Evolutionary conservation across 2,329 filamentous ascomycete genomes (phyloP).

Genomic region (Aspergillus viridinutans): DNA sequence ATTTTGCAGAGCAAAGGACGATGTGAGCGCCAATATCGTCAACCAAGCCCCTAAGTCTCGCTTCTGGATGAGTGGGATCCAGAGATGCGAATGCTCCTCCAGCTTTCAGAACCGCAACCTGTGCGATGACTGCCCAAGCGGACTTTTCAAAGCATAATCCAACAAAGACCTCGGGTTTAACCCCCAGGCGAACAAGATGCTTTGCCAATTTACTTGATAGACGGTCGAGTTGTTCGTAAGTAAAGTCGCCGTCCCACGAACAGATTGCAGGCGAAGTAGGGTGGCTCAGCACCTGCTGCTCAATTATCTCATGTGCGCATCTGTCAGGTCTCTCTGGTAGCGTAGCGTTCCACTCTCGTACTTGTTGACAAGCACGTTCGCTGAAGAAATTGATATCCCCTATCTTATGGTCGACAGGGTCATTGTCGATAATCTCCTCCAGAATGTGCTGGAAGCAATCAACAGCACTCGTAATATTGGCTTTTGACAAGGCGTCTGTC

Average conservation of each 20-base stretch:
- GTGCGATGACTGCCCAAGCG: conserved; percentile 39
- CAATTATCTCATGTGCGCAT: conserved; percentile 36
- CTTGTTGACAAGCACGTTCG: conserved; percentile 25
- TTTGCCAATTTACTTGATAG: conserved; percentile 35
- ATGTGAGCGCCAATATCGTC: conserved; percentile 31
- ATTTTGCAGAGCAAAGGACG: conserved; percentile 31
- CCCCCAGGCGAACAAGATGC: conserved; percentile 34
- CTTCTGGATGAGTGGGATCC: conserved; percentile 38
- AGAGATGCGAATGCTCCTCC: conserved; percentile 41
- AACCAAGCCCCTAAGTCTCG: conserved; percentile 32
- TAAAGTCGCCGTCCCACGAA: conserved; percentile 36
- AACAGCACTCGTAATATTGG: conserved; percentile 27
- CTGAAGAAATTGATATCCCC: conserved; percentile 29
- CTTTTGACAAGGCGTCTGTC: conserved; percentile 46
- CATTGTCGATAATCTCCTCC: conserved; percentile 20
- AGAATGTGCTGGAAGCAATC: conserved; percentile 32
- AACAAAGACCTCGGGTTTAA: conserved; percentile 38
- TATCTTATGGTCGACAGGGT: conserved; percentile 13
- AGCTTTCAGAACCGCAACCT: conserved; percentile 40
- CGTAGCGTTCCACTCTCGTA: conserved; percentile 32
- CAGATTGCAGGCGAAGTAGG: conserved; percentile 28
- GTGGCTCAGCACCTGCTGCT: conserved; percentile 23
- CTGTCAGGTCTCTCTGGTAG: conserved; percentile 26
- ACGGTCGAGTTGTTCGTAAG: conserved; percentile 34
- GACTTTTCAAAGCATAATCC: conserved; percentile 43